Percentiles rank a stretch among this genome's conserved stretches.
phyloP scores from a whole-genome alignment of 2,329 filamentous ascomycete species.

The Exophiala sp. region DNA sequence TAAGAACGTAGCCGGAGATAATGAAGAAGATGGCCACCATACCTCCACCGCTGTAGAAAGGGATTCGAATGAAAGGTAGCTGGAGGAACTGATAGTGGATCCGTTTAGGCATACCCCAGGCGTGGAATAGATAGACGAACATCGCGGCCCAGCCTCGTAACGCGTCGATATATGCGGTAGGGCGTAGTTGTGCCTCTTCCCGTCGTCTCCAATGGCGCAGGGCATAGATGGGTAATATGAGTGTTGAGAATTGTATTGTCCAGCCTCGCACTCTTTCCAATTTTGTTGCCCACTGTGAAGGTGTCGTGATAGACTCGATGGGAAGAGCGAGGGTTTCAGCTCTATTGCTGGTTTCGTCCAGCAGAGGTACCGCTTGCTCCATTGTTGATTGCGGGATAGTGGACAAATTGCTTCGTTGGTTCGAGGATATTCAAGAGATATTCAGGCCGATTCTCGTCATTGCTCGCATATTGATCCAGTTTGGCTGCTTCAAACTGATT shows the following conservation, averaged over 20 bases:
- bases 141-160: constrained; percentile 29
- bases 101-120: background rate
- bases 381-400: background rate
- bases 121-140: constrained; percentile 7
- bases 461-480: background rate
- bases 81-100: constrained; percentile 13
- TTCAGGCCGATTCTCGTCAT: background rate
- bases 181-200: background rate
- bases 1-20: constrained; percentile 54
- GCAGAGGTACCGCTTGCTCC: background rate
- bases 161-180: constrained; percentile 30
- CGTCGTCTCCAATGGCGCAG: background rate
- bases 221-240: background rate
- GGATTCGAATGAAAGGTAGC: constrained; percentile 35
- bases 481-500: background rate
- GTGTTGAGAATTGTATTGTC: background rate
- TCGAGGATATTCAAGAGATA: background rate
- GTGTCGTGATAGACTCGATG: background rate
- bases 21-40: constrained; percentile 52
- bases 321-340: background rate
- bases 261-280: background rate
- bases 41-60: constrained; percentile 25
- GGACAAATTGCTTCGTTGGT: background rate
- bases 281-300: background rate
- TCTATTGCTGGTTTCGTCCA: background rate